Conservation (phyloP, 352 stramenopile genomes). For the Phytophthora ramorum region DNA sequence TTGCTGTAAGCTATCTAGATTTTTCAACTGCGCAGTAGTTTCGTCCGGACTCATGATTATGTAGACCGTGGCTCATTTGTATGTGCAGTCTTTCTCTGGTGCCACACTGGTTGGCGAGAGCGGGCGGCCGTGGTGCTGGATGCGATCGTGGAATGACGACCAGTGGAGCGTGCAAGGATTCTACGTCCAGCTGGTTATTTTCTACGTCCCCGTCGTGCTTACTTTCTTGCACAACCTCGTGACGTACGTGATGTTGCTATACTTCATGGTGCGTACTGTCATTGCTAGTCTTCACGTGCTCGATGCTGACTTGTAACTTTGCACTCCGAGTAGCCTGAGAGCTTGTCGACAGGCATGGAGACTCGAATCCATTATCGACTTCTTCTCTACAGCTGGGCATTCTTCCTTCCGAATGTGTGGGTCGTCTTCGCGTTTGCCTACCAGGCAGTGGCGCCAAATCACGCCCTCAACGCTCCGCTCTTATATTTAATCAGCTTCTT, state of each 20-base stretch:
- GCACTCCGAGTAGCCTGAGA: constrained; percentile 42
- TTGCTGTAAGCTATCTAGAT: constrained; percentile 32
- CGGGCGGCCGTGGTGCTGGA: constrained; percentile 78
- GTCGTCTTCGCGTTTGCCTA: constrained; percentile 51
- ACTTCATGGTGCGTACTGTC: constrained; percentile 55
- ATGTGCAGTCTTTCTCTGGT: constrained; percentile 49
- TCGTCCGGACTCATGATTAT: constrained; percentile 3
- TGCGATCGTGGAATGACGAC: constrained; percentile 71
- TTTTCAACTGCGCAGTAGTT: neutral
- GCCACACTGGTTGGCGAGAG: constrained; percentile 66
- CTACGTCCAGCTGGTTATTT: constrained; percentile 65
- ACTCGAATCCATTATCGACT: constrained; percentile 71
- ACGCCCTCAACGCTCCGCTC: constrained; percentile 55
- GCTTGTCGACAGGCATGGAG: constrained; percentile 72
- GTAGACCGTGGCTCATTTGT: constrained; percentile 60
- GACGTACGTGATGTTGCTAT: constrained; percentile 67
- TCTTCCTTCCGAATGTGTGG: constrained; percentile 62
- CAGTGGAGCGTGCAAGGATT: constrained; percentile 59
- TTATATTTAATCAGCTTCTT: constrained; percentile 77
- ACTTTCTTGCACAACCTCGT: constrained; percentile 65
- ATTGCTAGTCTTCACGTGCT: neutral
- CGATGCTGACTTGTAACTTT: neutral
- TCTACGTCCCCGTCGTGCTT: constrained; percentile 63
- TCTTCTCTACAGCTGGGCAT: constrained; percentile 69
- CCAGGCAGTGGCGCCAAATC: constrained; percentile 50